Conservation (phyloP, 2,329 filamentous ascomycete genomes). For the Alternaria infectoria region DNA sequence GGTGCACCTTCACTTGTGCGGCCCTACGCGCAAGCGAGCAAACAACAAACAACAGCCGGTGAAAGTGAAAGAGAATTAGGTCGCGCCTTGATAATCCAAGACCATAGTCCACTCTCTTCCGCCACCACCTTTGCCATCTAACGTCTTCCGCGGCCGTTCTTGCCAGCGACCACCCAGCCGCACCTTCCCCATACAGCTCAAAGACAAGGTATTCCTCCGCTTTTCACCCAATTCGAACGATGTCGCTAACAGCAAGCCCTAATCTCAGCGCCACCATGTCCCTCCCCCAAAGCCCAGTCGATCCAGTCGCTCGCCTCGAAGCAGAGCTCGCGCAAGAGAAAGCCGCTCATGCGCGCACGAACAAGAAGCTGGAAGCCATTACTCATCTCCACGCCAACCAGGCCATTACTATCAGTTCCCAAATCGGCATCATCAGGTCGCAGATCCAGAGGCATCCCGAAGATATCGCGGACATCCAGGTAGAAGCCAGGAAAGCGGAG, state of each 20-base stretch:
- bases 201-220: neutral
- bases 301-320: neutral
- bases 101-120: neutral
- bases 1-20: neutral
- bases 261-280: neutral
- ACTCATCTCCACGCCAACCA: neutral
- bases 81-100: neutral
- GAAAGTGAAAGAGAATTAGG: neutral
- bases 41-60: neutral
- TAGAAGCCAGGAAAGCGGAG: neutral
- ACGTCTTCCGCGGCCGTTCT: neutral
- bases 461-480: neutral
- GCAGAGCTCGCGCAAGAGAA: neutral
- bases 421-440: neutral
- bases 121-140: neutral
- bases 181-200: neutral
- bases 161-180: neutral
- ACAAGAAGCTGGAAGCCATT: neutral
- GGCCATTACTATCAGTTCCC: neutral
- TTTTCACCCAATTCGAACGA: neutral
- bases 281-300: neutral
- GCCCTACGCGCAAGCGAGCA: neutral
- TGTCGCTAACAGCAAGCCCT: neutral
- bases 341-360: neutral
- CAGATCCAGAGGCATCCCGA: neutral